These are phyloP conservation scores for Fistulina hepatica DNA, from an alignment of 1,284 basidiomycete genomes.

Conservation along the genomic window DNA sequence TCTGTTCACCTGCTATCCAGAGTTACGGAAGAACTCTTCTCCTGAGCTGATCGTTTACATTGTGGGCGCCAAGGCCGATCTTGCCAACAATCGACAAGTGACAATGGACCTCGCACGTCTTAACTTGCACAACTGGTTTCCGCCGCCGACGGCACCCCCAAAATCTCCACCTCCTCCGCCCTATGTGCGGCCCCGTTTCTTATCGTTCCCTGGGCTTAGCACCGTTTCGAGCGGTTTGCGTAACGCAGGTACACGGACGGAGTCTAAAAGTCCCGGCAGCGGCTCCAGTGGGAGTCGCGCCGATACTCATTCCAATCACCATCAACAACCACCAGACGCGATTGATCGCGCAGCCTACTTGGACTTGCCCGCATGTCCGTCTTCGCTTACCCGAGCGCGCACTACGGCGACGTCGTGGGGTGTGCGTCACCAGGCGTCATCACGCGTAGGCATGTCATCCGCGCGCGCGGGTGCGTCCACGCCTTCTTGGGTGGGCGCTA, in stretches of 20 bases:
- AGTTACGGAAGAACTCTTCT: slow-evolving; percentile 80
- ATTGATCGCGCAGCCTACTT: slow-evolving; percentile 35
- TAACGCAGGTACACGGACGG: too few relatives aligned
- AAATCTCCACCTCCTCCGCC: slow-evolving; percentile 51
- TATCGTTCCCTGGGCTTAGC: slow-evolving; percentile 67
- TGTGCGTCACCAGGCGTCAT: slow-evolving; percentile 29
- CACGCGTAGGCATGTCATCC: slow-evolving; percentile 47
- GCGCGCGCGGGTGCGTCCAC: slow-evolving; percentile 39
- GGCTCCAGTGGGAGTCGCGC: not conserved
- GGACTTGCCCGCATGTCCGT: too few relatives aligned
- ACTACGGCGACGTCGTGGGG: not conserved
- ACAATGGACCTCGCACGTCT: slow-evolving; percentile 71
- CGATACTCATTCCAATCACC: too few relatives aligned
- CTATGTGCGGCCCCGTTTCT: slow-evolving; percentile 78
- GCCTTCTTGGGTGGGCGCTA: slow-evolving; percentile 47
- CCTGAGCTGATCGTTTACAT: slow-evolving; percentile 84
- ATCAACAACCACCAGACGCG: slow-evolving; percentile 39
- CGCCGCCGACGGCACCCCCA: slow-evolving; percentile 51
- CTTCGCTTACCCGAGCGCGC: slow-evolving; percentile 33
- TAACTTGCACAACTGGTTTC: slow-evolving; percentile 76
- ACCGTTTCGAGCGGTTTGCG: too few relatives aligned
- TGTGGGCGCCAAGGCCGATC: slow-evolving; percentile 83
- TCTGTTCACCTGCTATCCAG: slow-evolving; percentile 27
- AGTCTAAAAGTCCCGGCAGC: slow-evolving; percentile 38
- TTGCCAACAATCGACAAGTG: slow-evolving; percentile 59